Percentiles rank a stretch among this genome's conserved stretches.
phyloP scores from a whole-genome alignment of 768 basidiomycete genomes.

The Suillus plorans region DNA sequence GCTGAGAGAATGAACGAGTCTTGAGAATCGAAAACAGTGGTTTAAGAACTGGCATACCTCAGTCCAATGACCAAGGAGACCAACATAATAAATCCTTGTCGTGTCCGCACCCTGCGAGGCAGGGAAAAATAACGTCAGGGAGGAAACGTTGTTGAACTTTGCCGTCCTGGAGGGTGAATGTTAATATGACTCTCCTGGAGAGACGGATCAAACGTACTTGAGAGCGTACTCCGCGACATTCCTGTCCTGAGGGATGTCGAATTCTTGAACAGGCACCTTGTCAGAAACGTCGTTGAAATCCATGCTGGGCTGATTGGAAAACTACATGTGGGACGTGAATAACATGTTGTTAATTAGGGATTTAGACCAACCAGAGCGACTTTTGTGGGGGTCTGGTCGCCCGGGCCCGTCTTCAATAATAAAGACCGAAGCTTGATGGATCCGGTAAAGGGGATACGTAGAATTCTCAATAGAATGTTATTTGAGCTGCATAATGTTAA shows the following conservation, averaged over 20 bases:
- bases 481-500: constrained; percentile 9
- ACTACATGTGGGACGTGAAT: constrained; percentile 42
- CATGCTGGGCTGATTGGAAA: constrained; percentile 69
- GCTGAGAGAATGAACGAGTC: constrained; percentile 39
- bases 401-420: constrained; percentile 82
- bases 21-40: background rate
- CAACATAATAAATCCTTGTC: constrained; percentile 78
- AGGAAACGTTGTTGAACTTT: constrained; percentile 82
- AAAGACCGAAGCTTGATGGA: constrained; percentile 82
- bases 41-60: constrained; percentile 46
- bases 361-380: constrained; percentile 59
- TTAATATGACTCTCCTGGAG: background rate
- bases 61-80: constrained; percentile 80
- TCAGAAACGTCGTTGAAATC: constrained; percentile 78
- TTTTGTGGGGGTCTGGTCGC: constrained; percentile 71
- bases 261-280: constrained; percentile 66
- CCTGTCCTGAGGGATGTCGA: constrained; percentile 64
- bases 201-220: constrained; percentile 45
- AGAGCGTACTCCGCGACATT: constrained; percentile 86
- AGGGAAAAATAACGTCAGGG: constrained; percentile 82
- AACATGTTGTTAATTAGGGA: background rate
- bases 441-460: constrained; percentile 85
- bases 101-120: constrained; percentile 77
- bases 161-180: constrained; percentile 53
- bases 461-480: constrained; percentile 50